Base-by-base conservation (phyloP, 495 filamentous ascomycete species). In the Stereocaulon alpinum region DNA sequence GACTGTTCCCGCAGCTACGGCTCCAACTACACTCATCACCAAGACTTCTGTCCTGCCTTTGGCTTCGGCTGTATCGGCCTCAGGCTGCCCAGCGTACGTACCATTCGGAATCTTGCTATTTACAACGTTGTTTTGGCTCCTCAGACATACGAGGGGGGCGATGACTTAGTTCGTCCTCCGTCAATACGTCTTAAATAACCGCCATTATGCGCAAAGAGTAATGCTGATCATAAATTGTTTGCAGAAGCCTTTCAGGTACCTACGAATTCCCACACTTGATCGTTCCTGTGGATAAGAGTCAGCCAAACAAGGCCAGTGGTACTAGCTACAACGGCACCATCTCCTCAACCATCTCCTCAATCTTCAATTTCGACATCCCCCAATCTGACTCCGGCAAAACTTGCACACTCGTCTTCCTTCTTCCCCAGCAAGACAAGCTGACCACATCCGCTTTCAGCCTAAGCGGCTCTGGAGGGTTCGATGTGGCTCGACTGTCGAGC, bases 281-380 rank as follows among this genome's bases (percentile, higher is more conserved):
- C 60, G 67, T 89, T 30, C 82, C 82, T 1, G 71, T 88, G 45
- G 76, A 85, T 73, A 79, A 77, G 5, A 65, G 74, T n/a, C 61
- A 72, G 40, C 81, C 85, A 4, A 64, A 77, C 63, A 69, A 60
- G 0, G 73, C 83, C 3, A 65, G 68, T 17, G 83, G 63, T 5
- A 83, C 78, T 15, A 72, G 71, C 0, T 76, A 70, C 67, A 80
- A 78, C 58, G 83, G 82, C 40, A 73, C 76, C 7, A 71, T 86
- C 32, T 76, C 75, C 4, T 64, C 75, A 4, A 78, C 74, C 27
- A 70, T 82, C 59, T 85, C 83, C 40, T 78, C 75, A 18, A 69
- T 84, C 47, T 89, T 86, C 78, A 84, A 84, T 70, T 89, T 89
- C 70, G 82, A 86, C 66, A 78, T 88, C 44, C 82, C 82, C 0